Percentiles rank a stretch among this genome's conserved stretches.
phyloP scores from a whole-genome alignment of 495 filamentous ascomycete species.

The Aspergillus avenaceus region DNA sequence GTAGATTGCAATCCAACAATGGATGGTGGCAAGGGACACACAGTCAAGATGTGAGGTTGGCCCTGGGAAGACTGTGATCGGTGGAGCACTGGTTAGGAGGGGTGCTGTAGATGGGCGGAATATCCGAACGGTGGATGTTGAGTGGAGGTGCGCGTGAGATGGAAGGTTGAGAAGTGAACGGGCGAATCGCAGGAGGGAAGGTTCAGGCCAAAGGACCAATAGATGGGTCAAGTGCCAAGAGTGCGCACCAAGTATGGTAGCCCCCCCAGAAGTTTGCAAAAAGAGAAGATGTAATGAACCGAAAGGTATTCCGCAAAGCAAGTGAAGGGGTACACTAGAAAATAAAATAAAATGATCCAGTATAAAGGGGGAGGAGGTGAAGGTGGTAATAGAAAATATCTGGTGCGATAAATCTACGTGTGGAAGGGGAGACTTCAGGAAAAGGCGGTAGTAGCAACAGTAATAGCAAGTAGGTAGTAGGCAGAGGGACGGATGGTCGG shows the following conservation, averaged over 20 bases:
- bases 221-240: constrained; percentile 23
- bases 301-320: constrained; percentile 4
- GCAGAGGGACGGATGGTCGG: constrained; percentile 10
- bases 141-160: constrained; percentile 29
- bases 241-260: constrained; percentile 13
- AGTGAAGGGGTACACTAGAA: constrained; percentile 2
- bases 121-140: constrained; percentile 27
- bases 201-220: constrained; percentile 25
- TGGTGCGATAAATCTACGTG: constrained; percentile 10
- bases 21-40: constrained; percentile 33
- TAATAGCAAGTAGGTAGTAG: constrained; percentile 6
- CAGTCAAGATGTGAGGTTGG: constrained; percentile 42
- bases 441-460: constrained; percentile 13
- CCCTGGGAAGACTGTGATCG: constrained; percentile 41
- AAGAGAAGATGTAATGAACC: background rate
- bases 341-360: constrained; percentile 3
- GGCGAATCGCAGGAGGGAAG: constrained; percentile 24
- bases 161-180: constrained; percentile 24
- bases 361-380: constrained; percentile 5
- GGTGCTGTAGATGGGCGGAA: constrained; percentile 25
- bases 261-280: constrained; percentile 8
- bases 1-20: constrained; percentile 46
- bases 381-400: constrained; percentile 3
- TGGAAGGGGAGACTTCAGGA: constrained; percentile 12
- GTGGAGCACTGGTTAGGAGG: constrained; percentile 27